Percentiles rank a stretch among this genome's conserved stretches.
These are phyloP conservation scores for Lachnellula cervina DNA, from an alignment of 2,329 filamentous ascomycete genomes.

Conservation along the genomic window DNA sequence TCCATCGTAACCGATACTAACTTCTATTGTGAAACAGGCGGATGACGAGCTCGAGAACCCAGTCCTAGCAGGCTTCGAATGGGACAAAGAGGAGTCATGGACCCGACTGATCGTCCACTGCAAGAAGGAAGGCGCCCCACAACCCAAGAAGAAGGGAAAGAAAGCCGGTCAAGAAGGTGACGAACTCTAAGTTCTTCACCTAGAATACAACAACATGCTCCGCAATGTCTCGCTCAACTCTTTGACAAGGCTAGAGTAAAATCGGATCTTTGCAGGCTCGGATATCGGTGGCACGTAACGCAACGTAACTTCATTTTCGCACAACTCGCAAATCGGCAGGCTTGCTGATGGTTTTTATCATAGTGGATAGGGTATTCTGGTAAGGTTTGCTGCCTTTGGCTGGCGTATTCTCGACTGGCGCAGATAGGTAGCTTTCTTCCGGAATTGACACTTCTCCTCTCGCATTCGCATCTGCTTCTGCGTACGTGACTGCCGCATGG, in stretches of 20 bases:
- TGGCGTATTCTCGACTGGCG: background rate
- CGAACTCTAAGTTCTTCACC: conserved; percentile 22
- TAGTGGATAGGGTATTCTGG: conserved; percentile 1
- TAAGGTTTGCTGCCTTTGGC: conserved; percentile 2
- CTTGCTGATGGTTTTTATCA: conserved; percentile 8
- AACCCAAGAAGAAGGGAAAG: conserved; percentile 61
- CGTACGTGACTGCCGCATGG: background rate
- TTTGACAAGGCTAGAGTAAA: conserved; percentile 17
- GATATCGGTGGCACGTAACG: conserved; percentile 2
- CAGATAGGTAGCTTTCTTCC: conserved; percentile 4
- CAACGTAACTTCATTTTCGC: background rate
- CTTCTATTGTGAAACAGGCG: conserved; percentile 46
- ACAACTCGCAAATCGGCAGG: conserved; percentile 7
- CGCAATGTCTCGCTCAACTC: conserved; percentile 13
- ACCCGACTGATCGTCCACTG: conserved; percentile 83
- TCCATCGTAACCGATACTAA: conserved; percentile 17
- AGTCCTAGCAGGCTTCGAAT: conserved; percentile 91
- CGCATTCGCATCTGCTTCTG: background rate
- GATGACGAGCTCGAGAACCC: conserved; percentile 88
- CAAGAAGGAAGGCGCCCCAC: conserved; percentile 60
- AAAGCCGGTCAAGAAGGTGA: conserved; percentile 43
- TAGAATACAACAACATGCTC: conserved; percentile 1
- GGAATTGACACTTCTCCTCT: conserved; percentile 1
- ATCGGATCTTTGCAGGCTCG: conserved; percentile 7
- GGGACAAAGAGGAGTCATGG: conserved; percentile 91